Evolutionary conservation across 345 rosid species (phyloP).

Genomic region (Camelina sativa): DNA sequence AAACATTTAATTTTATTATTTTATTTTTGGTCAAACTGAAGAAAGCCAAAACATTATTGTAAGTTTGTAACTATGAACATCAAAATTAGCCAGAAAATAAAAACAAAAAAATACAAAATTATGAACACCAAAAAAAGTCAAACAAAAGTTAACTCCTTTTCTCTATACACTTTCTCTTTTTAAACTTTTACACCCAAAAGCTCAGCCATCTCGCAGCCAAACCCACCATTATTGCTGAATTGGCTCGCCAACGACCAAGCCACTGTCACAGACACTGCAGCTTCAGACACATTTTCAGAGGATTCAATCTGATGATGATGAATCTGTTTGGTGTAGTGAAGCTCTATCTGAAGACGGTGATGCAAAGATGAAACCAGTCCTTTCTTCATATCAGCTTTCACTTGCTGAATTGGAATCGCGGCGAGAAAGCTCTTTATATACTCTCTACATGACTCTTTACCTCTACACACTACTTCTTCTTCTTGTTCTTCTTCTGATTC

Average conservation of each 20-base stretch:
- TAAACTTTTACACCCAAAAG: conserved; percentile 35
- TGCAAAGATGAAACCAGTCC: conserved; percentile 82
- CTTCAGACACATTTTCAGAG: conserved; percentile 27
- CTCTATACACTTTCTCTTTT: conserved; percentile 39
- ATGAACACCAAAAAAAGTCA: conserved; percentile 24
- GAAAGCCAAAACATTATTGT: no score
- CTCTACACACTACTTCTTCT: conserved; percentile 58
- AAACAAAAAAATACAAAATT: background rate
- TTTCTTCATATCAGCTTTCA: conserved; percentile 84
- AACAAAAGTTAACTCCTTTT: conserved; percentile 18
- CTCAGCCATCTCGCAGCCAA: conserved; percentile 38
- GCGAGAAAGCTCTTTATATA: conserved; percentile 96
- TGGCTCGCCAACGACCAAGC: conserved; percentile 29
- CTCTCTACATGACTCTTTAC: conserved; percentile 94
- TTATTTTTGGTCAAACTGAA: no score
- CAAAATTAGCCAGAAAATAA: background rate
- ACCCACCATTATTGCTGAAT: conserved; percentile 40
- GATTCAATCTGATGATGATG: conserved; percentile 1
- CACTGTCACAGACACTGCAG: conserved; percentile 29
- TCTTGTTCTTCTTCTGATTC: conserved; percentile 31
- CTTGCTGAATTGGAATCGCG: conserved; percentile 87
- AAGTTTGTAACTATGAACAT: background rate
- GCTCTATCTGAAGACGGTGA: conserved; percentile 87
- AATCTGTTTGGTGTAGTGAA: conserved; percentile 76
- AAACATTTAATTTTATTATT: no score